Evolutionary conservation across 106 monocot species (phyloP).

Genomic region (Xerophyta viscosa): DNA sequence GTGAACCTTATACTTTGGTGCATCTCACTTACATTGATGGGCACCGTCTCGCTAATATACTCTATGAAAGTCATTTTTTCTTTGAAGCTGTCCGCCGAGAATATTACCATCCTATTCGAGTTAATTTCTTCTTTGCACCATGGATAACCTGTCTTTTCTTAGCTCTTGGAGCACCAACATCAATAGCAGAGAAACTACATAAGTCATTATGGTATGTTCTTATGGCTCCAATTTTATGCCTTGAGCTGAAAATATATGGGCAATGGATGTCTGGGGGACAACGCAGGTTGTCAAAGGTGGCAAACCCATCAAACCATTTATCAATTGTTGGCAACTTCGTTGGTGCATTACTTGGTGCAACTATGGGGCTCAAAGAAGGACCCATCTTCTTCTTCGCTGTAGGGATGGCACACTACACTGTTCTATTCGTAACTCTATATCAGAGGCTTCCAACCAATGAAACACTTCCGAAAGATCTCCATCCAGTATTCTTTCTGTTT

Average conservation of each 20-base stretch:
- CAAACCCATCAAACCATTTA: conserved; percentile 15
- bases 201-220: conserved; percentile 22
- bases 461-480: too few species aligned
- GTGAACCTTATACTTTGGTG: conserved; percentile 49
- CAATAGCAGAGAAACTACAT: background rate
- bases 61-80: background rate
- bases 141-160: conserved; percentile 25
- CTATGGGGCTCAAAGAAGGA: conserved; percentile 14
- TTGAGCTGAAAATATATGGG: conserved; percentile 22
- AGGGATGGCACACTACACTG: conserved; percentile 8
- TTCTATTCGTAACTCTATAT: too few species aligned
- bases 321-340: conserved; percentile 12
- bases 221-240: conserved; percentile 18
- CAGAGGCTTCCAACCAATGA: too few species aligned
- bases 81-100: conserved; percentile 15
- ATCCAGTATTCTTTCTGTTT: too few species aligned
- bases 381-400: conserved; percentile 18
- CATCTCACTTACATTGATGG: conserved; percentile 11
- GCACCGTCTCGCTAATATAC: conserved; percentile 4
- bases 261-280: conserved; percentile 20
- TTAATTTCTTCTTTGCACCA: conserved; percentile 20
- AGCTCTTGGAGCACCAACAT: conserved; percentile 14
- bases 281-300: conserved; percentile 9
- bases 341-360: conserved; percentile 9
- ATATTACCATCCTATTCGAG: conserved; percentile 14